Percentiles rank a stretch among this genome's conserved stretches.
phyloP scores from a whole-genome alignment of 2,329 filamentous ascomycete species.

The Capronia americana region DNA sequence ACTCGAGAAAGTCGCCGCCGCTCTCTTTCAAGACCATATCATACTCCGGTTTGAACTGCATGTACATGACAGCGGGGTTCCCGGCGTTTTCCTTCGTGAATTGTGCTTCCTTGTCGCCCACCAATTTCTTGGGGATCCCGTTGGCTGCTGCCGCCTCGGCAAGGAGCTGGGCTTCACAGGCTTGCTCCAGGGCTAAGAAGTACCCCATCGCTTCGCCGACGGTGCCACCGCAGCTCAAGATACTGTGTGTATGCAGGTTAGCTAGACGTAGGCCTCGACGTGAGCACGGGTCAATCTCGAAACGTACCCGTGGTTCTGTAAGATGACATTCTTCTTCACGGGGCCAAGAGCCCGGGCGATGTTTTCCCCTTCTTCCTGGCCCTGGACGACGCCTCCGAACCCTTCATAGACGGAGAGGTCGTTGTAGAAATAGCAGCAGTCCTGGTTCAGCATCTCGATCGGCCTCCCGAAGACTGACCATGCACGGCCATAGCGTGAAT shows the following conservation, averaged over 20 bases:
- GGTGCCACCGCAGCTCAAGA: constrained; percentile 42
- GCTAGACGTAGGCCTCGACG: too few relatives aligned
- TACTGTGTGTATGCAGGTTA: neutral
- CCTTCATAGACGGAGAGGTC: constrained; percentile 60
- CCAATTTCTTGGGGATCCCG: constrained; percentile 68
- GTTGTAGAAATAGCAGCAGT: constrained; percentile 54
- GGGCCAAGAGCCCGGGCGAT: constrained; percentile 57
- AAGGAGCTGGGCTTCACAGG: constrained; percentile 60
- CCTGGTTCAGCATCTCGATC: constrained; percentile 55
- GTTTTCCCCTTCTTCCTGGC: constrained; percentile 59
- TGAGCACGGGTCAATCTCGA: too few relatives aligned
- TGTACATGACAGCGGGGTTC: constrained; percentile 66
- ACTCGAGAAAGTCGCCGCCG: constrained; percentile 58
- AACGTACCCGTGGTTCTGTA: constrained; percentile 58
- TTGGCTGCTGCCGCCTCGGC: constrained; percentile 63
- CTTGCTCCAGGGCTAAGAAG: constrained; percentile 62
- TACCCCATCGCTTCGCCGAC: constrained; percentile 59
- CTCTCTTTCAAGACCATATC: constrained; percentile 70
- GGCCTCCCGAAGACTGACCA: constrained; percentile 52
- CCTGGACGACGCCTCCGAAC: constrained; percentile 62
- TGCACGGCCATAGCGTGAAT: constrained; percentile 59
- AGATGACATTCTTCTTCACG: constrained; percentile 57
- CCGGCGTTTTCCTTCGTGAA: constrained; percentile 70
- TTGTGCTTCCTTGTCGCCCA: constrained; percentile 70
- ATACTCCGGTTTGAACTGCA: constrained; percentile 73